phyloP scores from a whole-genome alignment of 768 basidiomycete genomes.

The Amanita pseudoporphyria region DNA sequence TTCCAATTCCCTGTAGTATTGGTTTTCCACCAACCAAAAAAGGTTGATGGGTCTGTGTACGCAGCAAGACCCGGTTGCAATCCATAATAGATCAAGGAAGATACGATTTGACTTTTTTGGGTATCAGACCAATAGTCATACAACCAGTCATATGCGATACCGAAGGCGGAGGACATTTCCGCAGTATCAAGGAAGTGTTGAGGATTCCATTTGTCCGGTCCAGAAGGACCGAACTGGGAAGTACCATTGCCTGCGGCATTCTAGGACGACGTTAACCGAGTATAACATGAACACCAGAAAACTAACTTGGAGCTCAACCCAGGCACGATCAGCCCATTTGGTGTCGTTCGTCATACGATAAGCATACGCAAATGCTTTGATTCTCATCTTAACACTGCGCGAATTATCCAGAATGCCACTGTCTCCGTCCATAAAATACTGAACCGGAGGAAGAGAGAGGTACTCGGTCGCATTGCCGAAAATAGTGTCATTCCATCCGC shows the following conservation, averaged over 20 bases:
- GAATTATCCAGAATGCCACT: conserved; percentile 91
- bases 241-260: conserved; percentile 70
- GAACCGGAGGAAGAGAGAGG: conserved; percentile 48
- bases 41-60: conserved; percentile 27
- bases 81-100: conserved; percentile 70
- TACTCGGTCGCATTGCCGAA: conserved; percentile 82
- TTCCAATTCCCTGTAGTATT: conserved; percentile 92
- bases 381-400: conserved; percentile 78
- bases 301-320: conserved; percentile 72
- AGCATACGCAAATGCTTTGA: conserved; percentile 90
- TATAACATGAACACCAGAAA: background rate
- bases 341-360: conserved; percentile 90
- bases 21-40: conserved; percentile 71
- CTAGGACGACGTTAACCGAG: conserved; percentile 22
- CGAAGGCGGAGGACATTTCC: conserved; percentile 86
- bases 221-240: conserved; percentile 48
- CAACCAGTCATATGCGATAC: conserved; percentile 94
- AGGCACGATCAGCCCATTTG: conserved; percentile 81
- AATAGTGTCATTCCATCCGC: conserved; percentile 85
- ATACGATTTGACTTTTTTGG: conserved; percentile 61
- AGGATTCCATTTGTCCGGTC: conserved; percentile 72
- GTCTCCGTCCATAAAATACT: conserved; percentile 67
- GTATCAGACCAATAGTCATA: conserved; percentile 72
- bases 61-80: conserved; percentile 54
- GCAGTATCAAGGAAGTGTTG: conserved; percentile 87